These are phyloP conservation scores for Populus ilicifolia DNA, from an alignment of 345 rosid genomes.

Conservation along the genomic window DNA sequence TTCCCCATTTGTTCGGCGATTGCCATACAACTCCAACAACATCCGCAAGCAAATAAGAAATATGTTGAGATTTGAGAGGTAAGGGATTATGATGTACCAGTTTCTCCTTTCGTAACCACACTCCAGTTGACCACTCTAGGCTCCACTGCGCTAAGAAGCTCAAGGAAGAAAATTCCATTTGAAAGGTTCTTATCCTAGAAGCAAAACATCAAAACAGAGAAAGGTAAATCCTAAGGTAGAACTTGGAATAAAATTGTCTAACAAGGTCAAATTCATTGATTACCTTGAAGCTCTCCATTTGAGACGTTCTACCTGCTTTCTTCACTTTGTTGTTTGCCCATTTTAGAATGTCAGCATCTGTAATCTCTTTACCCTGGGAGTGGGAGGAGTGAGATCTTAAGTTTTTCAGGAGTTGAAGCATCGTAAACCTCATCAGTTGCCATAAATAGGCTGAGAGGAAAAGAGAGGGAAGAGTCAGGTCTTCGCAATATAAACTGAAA, in stretches of 20 bases:
- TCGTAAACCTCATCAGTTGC: constrained; percentile 95
- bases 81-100: constrained; percentile 37
- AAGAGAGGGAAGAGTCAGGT: constrained; percentile 12
- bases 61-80: neutral
- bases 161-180: constrained; percentile 79
- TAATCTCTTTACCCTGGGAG: constrained; percentile 88
- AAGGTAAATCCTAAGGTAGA: constrained; percentile 6
- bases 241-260: neutral
- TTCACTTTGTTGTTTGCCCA: constrained; percentile 95
- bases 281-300: constrained; percentile 94
- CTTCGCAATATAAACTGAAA: neutral
- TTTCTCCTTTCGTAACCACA: constrained; percentile 79
- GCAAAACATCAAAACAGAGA: constrained; percentile 6
- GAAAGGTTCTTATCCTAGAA: constrained; percentile 75
- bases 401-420: constrained; percentile 94
- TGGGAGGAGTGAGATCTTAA: constrained; percentile 57
- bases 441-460: constrained; percentile 68
- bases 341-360: constrained; percentile 73
- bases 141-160: constrained; percentile 83
- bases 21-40: neutral
- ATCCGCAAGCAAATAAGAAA: neutral
- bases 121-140: constrained; percentile 94
- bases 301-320: constrained; percentile 60
- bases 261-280: constrained; percentile 1
- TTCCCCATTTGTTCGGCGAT: neutral